phyloP scores from a whole-genome alignment of 768 basidiomycete species.

The Suillus spraguei region DNA sequence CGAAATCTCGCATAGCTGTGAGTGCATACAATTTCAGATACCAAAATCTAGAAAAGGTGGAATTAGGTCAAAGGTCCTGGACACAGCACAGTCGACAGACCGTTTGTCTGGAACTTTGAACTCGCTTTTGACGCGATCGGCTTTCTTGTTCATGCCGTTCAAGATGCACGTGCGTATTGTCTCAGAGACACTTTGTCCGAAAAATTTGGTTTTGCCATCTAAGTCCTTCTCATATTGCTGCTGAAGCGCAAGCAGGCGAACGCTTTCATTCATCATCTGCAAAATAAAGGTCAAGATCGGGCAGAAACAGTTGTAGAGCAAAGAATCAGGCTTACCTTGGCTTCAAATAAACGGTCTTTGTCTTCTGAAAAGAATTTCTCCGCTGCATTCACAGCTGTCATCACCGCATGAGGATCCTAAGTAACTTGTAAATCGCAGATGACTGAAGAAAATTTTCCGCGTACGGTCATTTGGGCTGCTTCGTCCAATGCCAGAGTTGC shows the following conservation, averaged over 20 bases:
- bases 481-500: slow-evolving; percentile 89
- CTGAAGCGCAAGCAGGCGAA: slow-evolving; percentile 75
- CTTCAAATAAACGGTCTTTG: slow-evolving; percentile 88
- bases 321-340: slow-evolving; percentile 60
- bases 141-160: slow-evolving; percentile 82
- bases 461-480: slow-evolving; percentile 65
- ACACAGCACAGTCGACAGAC: slow-evolving; percentile 42
- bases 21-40: slow-evolving; percentile 87
- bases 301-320: background rate
- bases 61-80: background rate
- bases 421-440: background rate
- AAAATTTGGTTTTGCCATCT: slow-evolving; percentile 76
- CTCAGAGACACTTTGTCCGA: slow-evolving; percentile 84
- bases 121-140: slow-evolving; percentile 85
- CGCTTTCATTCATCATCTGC: slow-evolving; percentile 91
- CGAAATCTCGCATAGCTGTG: slow-evolving; percentile 80
- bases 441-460: slow-evolving; percentile 15
- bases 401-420: slow-evolving; percentile 74
- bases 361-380: slow-evolving; percentile 96
- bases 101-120: slow-evolving; percentile 96
- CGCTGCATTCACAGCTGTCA: slow-evolving; percentile 75
- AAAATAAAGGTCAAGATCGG: background rate
- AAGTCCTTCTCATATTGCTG: slow-evolving; percentile 87
- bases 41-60: slow-evolving; percentile 71
- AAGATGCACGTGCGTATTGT: slow-evolving; percentile 80